Conservation (phyloP, 2,329 filamentous ascomycete genomes). For the Lachnum nothofagi region DNA sequence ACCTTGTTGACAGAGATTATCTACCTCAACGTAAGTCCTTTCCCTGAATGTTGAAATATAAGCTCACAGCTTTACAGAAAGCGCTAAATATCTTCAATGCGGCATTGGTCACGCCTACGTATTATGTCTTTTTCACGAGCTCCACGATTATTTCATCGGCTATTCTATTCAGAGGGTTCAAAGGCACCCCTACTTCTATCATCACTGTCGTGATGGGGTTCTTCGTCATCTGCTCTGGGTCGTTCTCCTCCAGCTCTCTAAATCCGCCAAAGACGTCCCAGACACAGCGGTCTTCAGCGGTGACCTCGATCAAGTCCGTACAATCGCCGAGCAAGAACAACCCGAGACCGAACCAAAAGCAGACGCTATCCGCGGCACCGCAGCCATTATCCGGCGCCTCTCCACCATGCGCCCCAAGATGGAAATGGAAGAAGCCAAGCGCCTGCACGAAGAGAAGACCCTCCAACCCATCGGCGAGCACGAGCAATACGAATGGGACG, state of each 20-base stretch:
- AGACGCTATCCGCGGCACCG: conserved; percentile 87
- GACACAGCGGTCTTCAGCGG: conserved; percentile 88
- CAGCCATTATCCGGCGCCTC: conserved; percentile 78
- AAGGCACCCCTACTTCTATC: conserved; percentile 75
- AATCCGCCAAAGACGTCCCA: conserved; percentile 94
- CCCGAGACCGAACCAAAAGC: conserved; percentile 95
- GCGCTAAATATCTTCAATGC: conserved; percentile 95
- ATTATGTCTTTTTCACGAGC: conserved; percentile 97
- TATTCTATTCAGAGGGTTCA: conserved; percentile 89
- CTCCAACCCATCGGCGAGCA: conserved; percentile 75
- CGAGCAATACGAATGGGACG: conserved; percentile 81
- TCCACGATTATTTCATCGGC: conserved; percentile 92
- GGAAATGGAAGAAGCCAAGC: conserved; percentile 73
- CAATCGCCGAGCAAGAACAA: conserved; percentile 90
- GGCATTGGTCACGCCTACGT: conserved; percentile 92
- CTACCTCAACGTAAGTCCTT: conserved; percentile 76
- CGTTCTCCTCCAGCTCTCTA: conserved; percentile 89
- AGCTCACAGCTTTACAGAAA: conserved; percentile 60
- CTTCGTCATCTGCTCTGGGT: conserved; percentile 86
- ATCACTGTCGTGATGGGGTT: conserved; percentile 90
- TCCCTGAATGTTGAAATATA: not conserved
- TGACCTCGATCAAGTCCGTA: conserved; percentile 90
- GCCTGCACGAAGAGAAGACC: conserved; percentile 76
- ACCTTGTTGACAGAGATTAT: conserved; percentile 92
- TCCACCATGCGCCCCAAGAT: conserved; percentile 70